Evolutionary conservation across 805 yeast genomes (phyloP), one percentile per base, ranked within the genome.

Genomic region (Wickerhamomyces alni): DNA sequence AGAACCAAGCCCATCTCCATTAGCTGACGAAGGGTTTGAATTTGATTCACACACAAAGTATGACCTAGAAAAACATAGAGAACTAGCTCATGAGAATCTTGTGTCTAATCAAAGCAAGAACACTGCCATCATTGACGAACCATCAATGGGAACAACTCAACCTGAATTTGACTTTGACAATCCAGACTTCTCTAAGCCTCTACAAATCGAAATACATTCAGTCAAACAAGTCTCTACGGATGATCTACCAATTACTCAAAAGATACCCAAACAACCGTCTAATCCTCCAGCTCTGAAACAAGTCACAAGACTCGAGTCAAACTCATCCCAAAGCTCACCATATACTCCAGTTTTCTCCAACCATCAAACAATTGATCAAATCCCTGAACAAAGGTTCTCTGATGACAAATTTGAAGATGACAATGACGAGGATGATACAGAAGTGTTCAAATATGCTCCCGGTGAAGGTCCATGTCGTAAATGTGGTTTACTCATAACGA

Each of bases 381-480:
- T n/a, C n/a, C n/a, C n/a, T n/a, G n/a, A n/a, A n/a, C n/a, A n/a
- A n/a, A n/a, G n/a, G n/a, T n/a, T n/a, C n/a, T 5, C 13, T n/a
- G 15, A 26, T 26, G 31, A 16, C 5, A 18, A 29, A 9, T 8
- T 10, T 30, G 33, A 30, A 11, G 12, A 30, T 30, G 7, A 24
- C 5, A 16, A 24, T 8, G 17, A 3, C n/a, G 15, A 15, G 22
- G 26, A 26, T n/a, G 32, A 30, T 9, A 5, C 28, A 9, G 28
- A 26, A 26, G 33, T 3, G 17, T 17, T 33, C 11, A 50, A 54
- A 37, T 61, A 60, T 40, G 68, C 73, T 5, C 74, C 88, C 0
- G 93, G 91, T 0, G 64, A 74, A 44, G 93, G 93, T 0, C 88
- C 88, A 13, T 91, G 98, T 58, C 77, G 97, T 42, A 69, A 73